Evolutionary conservation across 192 early-diverging fungal species (phyloP).

Genomic region (Radiomyces spectabilis): DNA sequence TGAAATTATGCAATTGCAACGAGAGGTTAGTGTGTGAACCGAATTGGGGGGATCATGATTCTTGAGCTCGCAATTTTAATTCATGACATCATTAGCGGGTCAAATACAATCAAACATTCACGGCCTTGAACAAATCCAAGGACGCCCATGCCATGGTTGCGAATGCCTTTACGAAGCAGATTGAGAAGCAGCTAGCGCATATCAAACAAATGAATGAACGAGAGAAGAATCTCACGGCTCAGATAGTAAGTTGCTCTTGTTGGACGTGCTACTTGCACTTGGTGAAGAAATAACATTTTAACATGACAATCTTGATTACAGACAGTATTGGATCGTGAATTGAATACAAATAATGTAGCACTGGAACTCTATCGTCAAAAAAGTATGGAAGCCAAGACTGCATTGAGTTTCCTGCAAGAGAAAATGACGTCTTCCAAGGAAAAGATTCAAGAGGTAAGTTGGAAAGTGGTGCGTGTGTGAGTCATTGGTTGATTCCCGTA

Average conservation of each 20-base stretch:
- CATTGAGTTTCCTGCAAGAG: slow-evolving; percentile 46
- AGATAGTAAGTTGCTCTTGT: slow-evolving; percentile 25
- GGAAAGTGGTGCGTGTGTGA: too few relatives aligned
- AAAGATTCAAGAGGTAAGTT: slow-evolving; percentile 54
- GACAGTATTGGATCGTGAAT: slow-evolving; percentile 12
- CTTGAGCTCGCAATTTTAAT: too few relatives aligned
- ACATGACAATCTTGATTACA: neutral
- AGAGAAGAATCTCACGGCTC: slow-evolving; percentile 57
- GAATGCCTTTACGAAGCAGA: slow-evolving; percentile 69
- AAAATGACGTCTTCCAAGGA: slow-evolving; percentile 34
- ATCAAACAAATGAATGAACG: slow-evolving; percentile 76
- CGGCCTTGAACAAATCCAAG: slow-evolving; percentile 69
- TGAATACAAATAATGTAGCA: neutral
- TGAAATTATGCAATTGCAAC: slow-evolving; percentile 9
- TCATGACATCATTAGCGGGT: slow-evolving; percentile 40
- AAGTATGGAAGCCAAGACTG: neutral
- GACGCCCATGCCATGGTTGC: slow-evolving; percentile 59
- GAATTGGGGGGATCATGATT: too few relatives aligned
- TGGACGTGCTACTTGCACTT: neutral
- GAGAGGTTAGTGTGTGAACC: slow-evolving; percentile 11
- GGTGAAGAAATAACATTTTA: too few relatives aligned
- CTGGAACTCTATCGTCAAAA: slow-evolving; percentile 15
- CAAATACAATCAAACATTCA: slow-evolving; percentile 74
- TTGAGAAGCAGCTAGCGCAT: slow-evolving; percentile 85
- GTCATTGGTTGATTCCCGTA: too few relatives aligned